Evolutionary conservation across 305 asterid genomes (phyloP).

Genomic region (Galium porrigens): DNA sequence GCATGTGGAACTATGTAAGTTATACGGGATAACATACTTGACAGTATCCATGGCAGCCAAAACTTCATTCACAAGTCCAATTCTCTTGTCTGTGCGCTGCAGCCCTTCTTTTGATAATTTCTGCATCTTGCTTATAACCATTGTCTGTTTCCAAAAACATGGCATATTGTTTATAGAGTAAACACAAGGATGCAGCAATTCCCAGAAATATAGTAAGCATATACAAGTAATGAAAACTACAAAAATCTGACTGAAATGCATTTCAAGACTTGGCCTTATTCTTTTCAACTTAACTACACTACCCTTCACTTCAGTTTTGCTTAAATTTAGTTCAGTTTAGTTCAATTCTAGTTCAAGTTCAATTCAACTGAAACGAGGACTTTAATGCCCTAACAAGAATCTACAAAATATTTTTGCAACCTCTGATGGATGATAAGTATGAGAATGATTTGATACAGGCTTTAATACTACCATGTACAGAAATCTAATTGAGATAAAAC

Average conservation of each 20-base stretch:
- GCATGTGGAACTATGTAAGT: not conserved
- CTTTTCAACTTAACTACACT: not conserved
- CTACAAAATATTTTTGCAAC: not conserved
- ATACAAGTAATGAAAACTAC: not conserved
- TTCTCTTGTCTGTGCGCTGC: slow-evolving; percentile 77
- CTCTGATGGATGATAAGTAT: not conserved
- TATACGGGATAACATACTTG: slow-evolving; percentile 35
- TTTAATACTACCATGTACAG: not conserved
- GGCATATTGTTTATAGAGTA: slow-evolving; percentile 12
- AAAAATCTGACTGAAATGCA: not conserved
- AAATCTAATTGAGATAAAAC: not conserved
- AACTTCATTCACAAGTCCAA: slow-evolving; percentile 81
- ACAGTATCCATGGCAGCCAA: slow-evolving; percentile 95
- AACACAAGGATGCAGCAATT: not conserved
- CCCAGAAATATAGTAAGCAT: slow-evolving; percentile 1
- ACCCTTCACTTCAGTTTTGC: not conserved
- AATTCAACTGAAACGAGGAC: not conserved
- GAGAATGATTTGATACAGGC: not conserved
- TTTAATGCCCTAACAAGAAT: not conserved
- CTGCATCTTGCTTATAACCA: slow-evolving; percentile 65
- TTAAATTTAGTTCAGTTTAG: not conserved
- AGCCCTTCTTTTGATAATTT: slow-evolving; percentile 70
- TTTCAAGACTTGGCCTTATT: not conserved
- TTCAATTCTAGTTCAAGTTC: not conserved
- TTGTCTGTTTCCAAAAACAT: slow-evolving; percentile 47